Evolutionary conservation across 345 rosid species (phyloP), one percentile per base, ranked within the genome.

Genomic region (Heritiera fomes): DNA sequence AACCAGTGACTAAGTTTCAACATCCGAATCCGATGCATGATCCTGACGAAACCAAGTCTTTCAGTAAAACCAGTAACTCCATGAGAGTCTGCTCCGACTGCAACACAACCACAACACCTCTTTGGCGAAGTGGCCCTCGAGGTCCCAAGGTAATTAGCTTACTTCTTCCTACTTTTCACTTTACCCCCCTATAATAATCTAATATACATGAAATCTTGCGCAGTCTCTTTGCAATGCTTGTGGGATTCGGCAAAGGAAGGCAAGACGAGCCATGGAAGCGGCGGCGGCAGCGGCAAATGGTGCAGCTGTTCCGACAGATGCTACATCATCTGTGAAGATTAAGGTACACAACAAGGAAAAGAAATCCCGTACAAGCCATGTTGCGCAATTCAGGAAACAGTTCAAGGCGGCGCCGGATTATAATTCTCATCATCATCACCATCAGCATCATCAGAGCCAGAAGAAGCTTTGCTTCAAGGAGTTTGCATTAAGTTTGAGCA

Each of bases 141-240:
- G 92, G 94, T 46, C 92, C 94, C 67, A 90, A 90, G 91, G 94
- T 90, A 49, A 41, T 41, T 41, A 76, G 7, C 50, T 10, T 30
- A 28, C 47, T 30, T 66, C 3, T 34, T 28, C 17, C 7, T 61
- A 23, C 40, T 10, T 4, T 3, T 60, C 13, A 23, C 8, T 1
- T 23, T 23, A 23, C 28, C 28, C n/a, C 46, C 3, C 15, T 45
- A 18, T 41, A 67, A 43, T 28, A 50, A 50, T 13, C 11, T 46
- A 46, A 46, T 6, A 5, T n/a, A 43, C 28, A 67, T 20, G 47
- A 13, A 32, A 56, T 8, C 62, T 76, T 50, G 50, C 80, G 75
- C 91, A 94, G 98, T 89, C 98, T 32, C 97, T 94, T 55, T 94
- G 98, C 86, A 94, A 94, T 75, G 98, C 98, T 8, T 94, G 97